Conservation (phyloP, 73 alveolate genomes). For the Symbiodinium pilosum region DNA sequence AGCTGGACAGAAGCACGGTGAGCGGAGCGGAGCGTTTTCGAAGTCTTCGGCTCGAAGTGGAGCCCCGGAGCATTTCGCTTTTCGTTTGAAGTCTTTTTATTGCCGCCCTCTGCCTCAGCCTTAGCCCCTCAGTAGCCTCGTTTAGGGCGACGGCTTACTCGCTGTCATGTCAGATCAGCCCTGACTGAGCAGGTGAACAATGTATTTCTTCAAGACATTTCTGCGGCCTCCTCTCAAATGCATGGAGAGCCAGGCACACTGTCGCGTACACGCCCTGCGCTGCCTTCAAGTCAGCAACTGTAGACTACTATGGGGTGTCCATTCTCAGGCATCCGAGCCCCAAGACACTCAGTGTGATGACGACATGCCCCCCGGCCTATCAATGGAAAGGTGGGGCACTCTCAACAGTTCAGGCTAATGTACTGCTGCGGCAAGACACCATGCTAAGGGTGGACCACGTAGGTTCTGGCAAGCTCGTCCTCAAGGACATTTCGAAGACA, state of each 20-base stretch:
- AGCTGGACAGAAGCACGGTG: too few relatives aligned
- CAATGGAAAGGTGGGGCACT: too few relatives aligned
- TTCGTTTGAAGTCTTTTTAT: too few relatives aligned
- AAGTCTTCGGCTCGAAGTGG: background rate
- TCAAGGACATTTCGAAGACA: background rate
- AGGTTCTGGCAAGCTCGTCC: background rate
- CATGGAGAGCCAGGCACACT: constrained; percentile 24
- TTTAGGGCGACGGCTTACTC: too few relatives aligned
- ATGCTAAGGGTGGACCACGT: background rate
- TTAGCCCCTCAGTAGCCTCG: too few relatives aligned
- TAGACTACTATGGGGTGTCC: background rate
- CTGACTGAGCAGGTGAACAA: too few relatives aligned
- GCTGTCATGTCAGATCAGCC: too few relatives aligned
- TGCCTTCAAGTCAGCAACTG: background rate
- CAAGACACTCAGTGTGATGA: background rate
- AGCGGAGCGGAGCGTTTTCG: too few relatives aligned
- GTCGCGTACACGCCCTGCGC: too few relatives aligned
- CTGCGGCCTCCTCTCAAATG: constrained; percentile 1
- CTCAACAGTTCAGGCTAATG: too few relatives aligned
- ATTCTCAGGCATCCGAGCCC: background rate
- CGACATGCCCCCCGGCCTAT: background rate
- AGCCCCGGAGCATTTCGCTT: too few relatives aligned
- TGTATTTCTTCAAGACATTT: background rate
- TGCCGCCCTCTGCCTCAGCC: background rate
- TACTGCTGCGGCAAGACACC: too few relatives aligned